Evolutionary conservation across 345 rosid genomes (phyloP), one percentile per base, ranked within the genome.

Genomic region (Chamaenerion angustifolium): DNA sequence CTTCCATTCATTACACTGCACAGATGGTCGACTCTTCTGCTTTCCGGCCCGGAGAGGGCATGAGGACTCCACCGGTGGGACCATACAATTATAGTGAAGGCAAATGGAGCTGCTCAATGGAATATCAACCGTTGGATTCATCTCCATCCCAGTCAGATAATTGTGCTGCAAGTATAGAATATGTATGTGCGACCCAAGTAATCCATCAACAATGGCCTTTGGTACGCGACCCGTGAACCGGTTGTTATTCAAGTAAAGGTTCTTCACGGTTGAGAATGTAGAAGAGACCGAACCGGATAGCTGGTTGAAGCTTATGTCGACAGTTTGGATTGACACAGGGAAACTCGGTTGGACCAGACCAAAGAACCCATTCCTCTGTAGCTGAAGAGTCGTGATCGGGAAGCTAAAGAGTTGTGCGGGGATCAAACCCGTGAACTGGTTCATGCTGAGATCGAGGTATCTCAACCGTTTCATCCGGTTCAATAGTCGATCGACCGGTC

Each of bases 31-130:
- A 0, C 86, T 70, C 76, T 68, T 82, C 72, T 81, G 80, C 43
- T 51, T 66, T 46, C 98, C 98, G 12, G 92, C 77, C 43, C 72
- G 77, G 69, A 69, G 64, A 40, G 98, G 98, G 77, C 96, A 90
- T 4, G 88, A 70, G 40, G 92, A 70, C 70, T 75, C 83, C 55
- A 83, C 56, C 46, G 98, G 92, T 45, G 84, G 79, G 21, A 86
- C 94, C 98, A 86, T 86, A 43, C 98, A 90, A 27, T 90, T 90
- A 54, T 86, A 90, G 67, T 86, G 94, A 58, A 81, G 56, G 62
- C 98, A 90, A 65, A 90, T 52, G 10, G 96, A 81, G 55, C 79
- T 77, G 49, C 86, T 86, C 60, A 60, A 21, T 12, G 95, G 95
- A 46, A 89, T 82, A 43, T 73, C 77, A 2, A 81, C 96, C 77